phyloP scores from a whole-genome alignment of 2,329 filamentous ascomycete species.

The Cladophialophora immunda region DNA sequence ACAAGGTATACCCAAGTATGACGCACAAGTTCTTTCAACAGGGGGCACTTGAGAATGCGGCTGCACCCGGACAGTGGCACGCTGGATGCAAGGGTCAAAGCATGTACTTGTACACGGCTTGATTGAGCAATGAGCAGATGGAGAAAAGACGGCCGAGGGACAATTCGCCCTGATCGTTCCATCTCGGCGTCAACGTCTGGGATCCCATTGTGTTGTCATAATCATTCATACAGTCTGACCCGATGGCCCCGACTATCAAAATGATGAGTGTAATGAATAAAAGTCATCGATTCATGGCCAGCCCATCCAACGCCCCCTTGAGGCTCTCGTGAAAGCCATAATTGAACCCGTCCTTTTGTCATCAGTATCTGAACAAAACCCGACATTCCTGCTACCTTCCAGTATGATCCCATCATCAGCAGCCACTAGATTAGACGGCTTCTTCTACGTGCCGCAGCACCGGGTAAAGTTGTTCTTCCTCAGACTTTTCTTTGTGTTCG shows the following conservation, averaged over 20 bases:
- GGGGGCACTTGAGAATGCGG: no score
- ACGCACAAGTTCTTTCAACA: no score
- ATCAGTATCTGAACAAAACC: neutral
- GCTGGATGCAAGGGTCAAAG: no score
- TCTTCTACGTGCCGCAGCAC: constrained; percentile 40
- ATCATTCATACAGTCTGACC: neutral
- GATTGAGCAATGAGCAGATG: no score
- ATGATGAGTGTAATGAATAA: neutral
- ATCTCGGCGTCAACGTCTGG: neutral
- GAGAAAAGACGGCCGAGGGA: no score
- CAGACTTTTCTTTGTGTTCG: constrained; percentile 38
- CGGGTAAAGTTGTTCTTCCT: constrained; percentile 41
- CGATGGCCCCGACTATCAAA: neutral
- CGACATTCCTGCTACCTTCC: neutral
- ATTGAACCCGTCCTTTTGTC: neutral
- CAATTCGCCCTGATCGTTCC: no score
- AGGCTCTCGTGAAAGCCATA: neutral
- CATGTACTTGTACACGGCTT: no score
- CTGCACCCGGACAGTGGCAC: no score
- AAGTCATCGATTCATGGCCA: neutral
- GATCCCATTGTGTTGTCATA: neutral
- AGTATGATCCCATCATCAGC: neutral
- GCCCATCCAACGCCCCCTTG: constrained; percentile 5
- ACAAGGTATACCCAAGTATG: no score
- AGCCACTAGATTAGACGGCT: constrained; percentile 15